Evolutionary conservation across 768 basidiomycete species (phyloP).

Genomic region (Russula compacta): DNA sequence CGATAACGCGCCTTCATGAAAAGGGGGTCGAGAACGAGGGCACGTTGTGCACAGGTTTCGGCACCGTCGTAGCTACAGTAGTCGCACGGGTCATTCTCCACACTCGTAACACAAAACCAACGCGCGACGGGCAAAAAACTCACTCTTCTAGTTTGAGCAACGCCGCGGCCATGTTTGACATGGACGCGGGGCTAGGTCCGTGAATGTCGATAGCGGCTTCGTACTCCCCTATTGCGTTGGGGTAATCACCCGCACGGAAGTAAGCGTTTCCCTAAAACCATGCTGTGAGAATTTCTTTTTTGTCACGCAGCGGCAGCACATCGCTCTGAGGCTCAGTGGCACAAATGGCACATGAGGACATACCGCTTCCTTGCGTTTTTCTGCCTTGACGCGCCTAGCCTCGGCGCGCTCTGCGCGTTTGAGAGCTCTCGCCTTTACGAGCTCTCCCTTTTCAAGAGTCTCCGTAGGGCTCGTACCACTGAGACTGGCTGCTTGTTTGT

Average conservation of each 20-base stretch:
- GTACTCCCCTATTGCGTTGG: slow-evolving; percentile 34
- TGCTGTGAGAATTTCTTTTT: not conserved
- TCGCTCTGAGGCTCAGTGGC: not conserved
- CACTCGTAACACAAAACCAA: too few species aligned
- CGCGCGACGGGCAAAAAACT: not conserved
- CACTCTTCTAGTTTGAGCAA: slow-evolving; percentile 33
- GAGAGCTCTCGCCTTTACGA: not conserved
- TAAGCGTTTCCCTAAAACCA: slow-evolving; percentile 35
- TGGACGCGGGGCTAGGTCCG: slow-evolving; percentile 31
- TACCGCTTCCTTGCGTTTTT: slow-evolving; percentile 1
- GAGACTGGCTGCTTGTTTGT: not conserved
- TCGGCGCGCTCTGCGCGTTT: not conserved
- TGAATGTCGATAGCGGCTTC: slow-evolving; percentile 32
- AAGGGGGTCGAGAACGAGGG: slow-evolving; percentile 22
- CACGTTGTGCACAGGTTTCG: not conserved
- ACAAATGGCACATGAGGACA: not conserved
- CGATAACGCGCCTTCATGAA: slow-evolving; percentile 30
- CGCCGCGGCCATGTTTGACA: slow-evolving; percentile 36
- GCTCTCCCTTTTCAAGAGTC: not conserved
- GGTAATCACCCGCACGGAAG: slow-evolving; percentile 32
- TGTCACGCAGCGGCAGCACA: not conserved
- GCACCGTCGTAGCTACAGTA: not conserved
- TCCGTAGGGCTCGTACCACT: not conserved
- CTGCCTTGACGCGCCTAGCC: not conserved
- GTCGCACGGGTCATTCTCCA: not conserved